Conservation (phyloP, 2,329 filamentous ascomycete genomes). For the Drechslerella dactyloides region DNA sequence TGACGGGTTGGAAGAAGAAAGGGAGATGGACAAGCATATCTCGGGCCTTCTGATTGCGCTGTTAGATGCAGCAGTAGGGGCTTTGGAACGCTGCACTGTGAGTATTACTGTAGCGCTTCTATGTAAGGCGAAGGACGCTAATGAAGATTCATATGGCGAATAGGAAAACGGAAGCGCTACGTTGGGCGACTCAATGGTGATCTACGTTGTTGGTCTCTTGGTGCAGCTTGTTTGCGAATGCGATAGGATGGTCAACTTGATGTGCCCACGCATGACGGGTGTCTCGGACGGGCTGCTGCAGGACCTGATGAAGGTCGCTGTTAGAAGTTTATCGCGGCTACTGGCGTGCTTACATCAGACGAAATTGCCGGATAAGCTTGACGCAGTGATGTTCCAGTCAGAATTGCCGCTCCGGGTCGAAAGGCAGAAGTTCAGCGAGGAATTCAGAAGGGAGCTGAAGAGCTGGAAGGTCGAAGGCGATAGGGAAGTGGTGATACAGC, state of each 20-base stretch:
- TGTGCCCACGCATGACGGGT: slow-evolving; percentile 16
- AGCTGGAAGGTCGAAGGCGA: slow-evolving; percentile 24
- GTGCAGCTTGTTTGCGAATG: slow-evolving; percentile 18
- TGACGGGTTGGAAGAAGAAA: slow-evolving; percentile 37
- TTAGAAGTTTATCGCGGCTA: slow-evolving; percentile 18
- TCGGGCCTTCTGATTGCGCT: slow-evolving; percentile 21
- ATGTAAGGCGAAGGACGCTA: not conserved
- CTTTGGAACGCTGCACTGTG: slow-evolving; percentile 18
- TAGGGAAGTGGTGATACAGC: slow-evolving; percentile 10
- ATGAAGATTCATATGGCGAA: not conserved
- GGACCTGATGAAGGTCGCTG: slow-evolving; percentile 32
- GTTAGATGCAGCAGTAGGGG: slow-evolving; percentile 29
- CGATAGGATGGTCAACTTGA: slow-evolving; percentile 26
- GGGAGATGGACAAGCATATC: slow-evolving; percentile 31
- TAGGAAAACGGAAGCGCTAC: slow-evolving; percentile 1
- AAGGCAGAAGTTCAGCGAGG: slow-evolving; percentile 15
- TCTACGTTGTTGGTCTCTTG: slow-evolving; percentile 20
- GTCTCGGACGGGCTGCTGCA: slow-evolving; percentile 26
- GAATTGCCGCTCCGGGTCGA: slow-evolving; percentile 27
- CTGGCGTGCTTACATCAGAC: slow-evolving; percentile 9
- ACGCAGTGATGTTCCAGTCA: slow-evolving; percentile 25
- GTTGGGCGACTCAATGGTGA: slow-evolving; percentile 20
- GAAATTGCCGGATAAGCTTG: slow-evolving; percentile 26
- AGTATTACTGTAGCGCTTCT: not conserved
- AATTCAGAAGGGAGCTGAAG: slow-evolving; percentile 23